Evolutionary conservation across 495 filamentous ascomycete species (phyloP), one percentile per base, ranked within the genome.

Genomic region (Hypoxylon lenormandii): DNA sequence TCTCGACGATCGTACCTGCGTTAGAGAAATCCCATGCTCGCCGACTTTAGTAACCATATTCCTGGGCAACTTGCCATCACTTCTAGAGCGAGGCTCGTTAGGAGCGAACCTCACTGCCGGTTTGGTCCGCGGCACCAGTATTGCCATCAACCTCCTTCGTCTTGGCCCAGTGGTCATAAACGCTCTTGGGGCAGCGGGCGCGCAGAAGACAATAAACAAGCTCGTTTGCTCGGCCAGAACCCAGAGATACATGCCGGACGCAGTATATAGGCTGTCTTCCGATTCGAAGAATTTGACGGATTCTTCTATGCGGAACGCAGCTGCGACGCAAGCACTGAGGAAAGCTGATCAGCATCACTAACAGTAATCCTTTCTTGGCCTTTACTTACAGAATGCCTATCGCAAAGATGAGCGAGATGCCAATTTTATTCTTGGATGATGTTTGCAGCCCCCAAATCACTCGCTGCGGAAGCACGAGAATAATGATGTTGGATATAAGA

Each of bases 391-490:
- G 68, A 18, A 74, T 23, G 0, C 76, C 75, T 23, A 77, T 30
- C 15, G 64, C 73, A 64, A 79, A 76, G 12, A 70, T 59, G 4
- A 76, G 18, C 5, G 69, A 48, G 6, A 76, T 63, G 12, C 74
- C 76, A 48, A 72, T n/a, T 46, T 75, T 77, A 18, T 74, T 74
- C 12, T 58, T 54, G 6, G 33, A 64, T 7, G 62, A 65, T 64
- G 75, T 73, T 19, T 73, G 65, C 4, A 79, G 49, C 23, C 61
- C 46, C 69, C 71, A 73, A 11, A 79, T 74, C n/a, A 73, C 19
- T 13, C 65, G 53, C 46, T 66, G 72, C 4, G 76, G 74, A 11
- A 79, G 55, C 8, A 73, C 0, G 4, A 66, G 33, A 5, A 59
- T 59, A 7, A 66, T 23, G 21, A 59, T 11, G 30, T 66, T 18